Base-by-base conservation (phyloP, 495 filamentous ascomycete species). In the Hypoxylon trugodes region DNA sequence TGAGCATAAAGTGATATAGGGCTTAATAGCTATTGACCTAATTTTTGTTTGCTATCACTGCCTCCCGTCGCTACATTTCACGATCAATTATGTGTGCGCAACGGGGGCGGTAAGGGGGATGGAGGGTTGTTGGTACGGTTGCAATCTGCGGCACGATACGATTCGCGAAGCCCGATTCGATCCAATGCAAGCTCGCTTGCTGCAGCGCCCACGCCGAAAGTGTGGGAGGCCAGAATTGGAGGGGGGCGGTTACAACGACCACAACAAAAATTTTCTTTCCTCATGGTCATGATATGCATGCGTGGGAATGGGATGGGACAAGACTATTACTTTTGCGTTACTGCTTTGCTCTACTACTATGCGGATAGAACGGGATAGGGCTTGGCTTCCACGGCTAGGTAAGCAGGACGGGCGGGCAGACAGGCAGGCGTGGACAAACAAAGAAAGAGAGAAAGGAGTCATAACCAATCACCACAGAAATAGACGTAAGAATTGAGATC, bases 1-100 rank as follows among this genome's bases (percentile, higher is more conserved):
- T n/a, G n/a, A n/a, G n/a, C 24, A 6, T n/a, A 32, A 49, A 21
- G 40, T 22, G 15, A 24, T 25, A 15, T 3, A 12, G 19, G 36
- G 41, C 21, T 57, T 57, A 58, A 58, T 58, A 47, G 25, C 32
- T 57, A 57, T 57, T 57, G 42, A 28, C 12, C 15, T 58, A 58
- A 58, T 58, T 13, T 49, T 21, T 25, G 42, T 22, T 13, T 33
- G 41, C 15, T n/a, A 19, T 19, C n/a, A n/a, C n/a, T n/a, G n/a
- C n/a, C n/a, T n/a, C n/a, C n/a, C 41, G 21, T 22, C 10, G 10
- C 19, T 26, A 6, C 43, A 18, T 26, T 13, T 13, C 13, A 30
- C n/a, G 25, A 47, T 46, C 15, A 21, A 12, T 42, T 24, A 28
- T 47, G 16, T 26, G 16, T 10, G 43, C 13, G 25, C n/a, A 18